These are phyloP conservation scores for Escovopsis sp. DNA, from an alignment of 2,329 filamentous ascomycete species.

Conservation along the genomic window DNA sequence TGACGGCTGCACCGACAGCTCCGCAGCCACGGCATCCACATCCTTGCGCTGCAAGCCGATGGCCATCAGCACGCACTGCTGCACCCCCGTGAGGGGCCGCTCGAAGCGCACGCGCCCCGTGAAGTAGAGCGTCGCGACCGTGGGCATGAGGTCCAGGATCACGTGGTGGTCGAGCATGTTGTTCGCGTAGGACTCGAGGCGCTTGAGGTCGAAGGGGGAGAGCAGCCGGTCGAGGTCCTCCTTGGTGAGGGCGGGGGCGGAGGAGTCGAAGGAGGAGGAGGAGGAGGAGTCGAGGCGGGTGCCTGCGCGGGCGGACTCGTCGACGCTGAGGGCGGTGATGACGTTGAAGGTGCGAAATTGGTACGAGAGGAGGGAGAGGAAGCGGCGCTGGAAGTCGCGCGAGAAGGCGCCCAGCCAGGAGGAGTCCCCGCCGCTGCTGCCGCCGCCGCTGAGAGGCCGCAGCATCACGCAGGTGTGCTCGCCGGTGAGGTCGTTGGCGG, in stretches of 20 bases:
- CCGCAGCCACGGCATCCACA: constrained; percentile 63
- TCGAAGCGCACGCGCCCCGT: constrained; percentile 52
- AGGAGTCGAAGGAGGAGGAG: too few relatives aligned
- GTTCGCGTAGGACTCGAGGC: constrained; percentile 87
- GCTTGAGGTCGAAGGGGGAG: constrained; percentile 87
- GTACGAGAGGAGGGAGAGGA: constrained; percentile 77
- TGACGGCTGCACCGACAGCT: constrained; percentile 55
- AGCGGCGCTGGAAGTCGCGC: constrained; percentile 87
- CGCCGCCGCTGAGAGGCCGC: constrained; percentile 52
- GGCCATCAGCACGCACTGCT: constrained; percentile 76
- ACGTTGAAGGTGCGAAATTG: constrained; percentile 76
- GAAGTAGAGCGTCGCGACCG: constrained; percentile 73
- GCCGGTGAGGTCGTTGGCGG: constrained; percentile 86
- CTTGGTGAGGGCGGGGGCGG: constrained; percentile 48
- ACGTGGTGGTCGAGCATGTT: constrained; percentile 98
- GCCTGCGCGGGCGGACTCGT: constrained; percentile 66
- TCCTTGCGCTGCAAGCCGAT: constrained; percentile 84
- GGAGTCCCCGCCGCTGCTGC: constrained; percentile 47
- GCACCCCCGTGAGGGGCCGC: constrained; percentile 64
- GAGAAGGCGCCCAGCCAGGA: constrained; percentile 85
- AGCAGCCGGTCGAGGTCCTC: constrained; percentile 60
- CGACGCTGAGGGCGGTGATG: constrained; percentile 67
- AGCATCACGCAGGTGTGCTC: constrained; percentile 99
- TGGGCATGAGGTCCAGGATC: constrained; percentile 81
- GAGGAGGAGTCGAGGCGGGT: constrained; percentile 45